Conservation (phyloP, 306 rosid species). For the Begonia loranthoides region DNA sequence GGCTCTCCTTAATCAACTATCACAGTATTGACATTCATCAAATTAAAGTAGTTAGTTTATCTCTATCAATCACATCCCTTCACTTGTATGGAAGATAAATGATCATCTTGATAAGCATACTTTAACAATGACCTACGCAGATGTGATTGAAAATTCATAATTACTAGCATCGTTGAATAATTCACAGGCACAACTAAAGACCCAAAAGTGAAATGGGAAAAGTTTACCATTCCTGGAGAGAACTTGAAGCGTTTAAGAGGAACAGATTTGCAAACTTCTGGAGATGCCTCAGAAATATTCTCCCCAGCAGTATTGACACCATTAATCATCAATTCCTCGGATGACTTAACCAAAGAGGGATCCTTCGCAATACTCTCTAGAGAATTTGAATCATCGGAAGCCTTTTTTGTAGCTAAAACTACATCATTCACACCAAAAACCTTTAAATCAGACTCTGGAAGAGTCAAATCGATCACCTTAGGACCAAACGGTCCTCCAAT, state of each 20-base stretch:
- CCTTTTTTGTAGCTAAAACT: conserved; percentile 9
- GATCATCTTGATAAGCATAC: not conserved
- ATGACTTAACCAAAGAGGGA: conserved; percentile 23
- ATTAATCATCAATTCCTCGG: conserved; percentile 12
- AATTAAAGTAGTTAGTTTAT: conserved; percentile 4
- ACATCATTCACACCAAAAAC: not conserved
- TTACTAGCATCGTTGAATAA: no score
- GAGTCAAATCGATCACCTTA: not conserved
- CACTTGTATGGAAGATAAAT: not conserved
- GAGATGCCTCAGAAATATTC: conserved; percentile 32
- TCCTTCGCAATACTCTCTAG: not conserved
- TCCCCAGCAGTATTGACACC: conserved; percentile 7
- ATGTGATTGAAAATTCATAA: no score
- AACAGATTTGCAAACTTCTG: conserved; percentile 42
- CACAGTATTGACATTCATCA: conserved; percentile 11
- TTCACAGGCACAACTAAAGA: not conserved
- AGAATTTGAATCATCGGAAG: not conserved
- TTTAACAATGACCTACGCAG: not conserved
- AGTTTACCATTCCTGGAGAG: conserved; percentile 87
- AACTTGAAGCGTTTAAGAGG: conserved; percentile 63
- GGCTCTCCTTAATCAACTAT: conserved; percentile 84
- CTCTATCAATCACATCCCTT: not conserved
- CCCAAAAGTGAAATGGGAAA: not conserved
- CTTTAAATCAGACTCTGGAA: not conserved
- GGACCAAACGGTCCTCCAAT: conserved; percentile 5